Percentiles rank a stretch among this genome's conserved stretches.
Evolutionary conservation across 768 basidiomycete genomes (phyloP).

Genomic region (Phylloporus rhodoxanthus): DNA sequence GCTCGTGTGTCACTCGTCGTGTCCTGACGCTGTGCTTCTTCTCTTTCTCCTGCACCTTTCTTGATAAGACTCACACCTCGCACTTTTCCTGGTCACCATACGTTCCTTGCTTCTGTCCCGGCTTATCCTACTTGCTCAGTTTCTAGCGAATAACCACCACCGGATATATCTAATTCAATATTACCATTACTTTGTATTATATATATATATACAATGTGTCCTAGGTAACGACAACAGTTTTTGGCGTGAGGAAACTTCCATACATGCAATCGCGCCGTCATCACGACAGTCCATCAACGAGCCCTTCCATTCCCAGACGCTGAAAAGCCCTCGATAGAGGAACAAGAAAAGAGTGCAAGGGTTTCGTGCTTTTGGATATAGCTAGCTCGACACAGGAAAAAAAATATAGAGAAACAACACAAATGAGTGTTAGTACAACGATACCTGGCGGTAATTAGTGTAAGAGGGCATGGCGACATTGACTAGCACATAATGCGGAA

Average conservation of each 20-base stretch:
- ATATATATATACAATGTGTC: not conserved
- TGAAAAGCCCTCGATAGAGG: too few species aligned
- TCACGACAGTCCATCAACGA: not conserved
- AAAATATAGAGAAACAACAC: slow-evolving; percentile 1
- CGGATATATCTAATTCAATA: not conserved
- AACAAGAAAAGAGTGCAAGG: not conserved
- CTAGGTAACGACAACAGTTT: not conserved
- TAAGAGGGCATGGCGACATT: slow-evolving; percentile 2
- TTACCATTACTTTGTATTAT: not conserved
- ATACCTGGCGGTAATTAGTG: slow-evolving; percentile 14
- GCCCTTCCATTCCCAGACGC: not conserved
- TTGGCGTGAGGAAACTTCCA: not conserved
- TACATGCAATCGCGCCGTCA: not conserved
- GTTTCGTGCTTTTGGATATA: slow-evolving; percentile 12
- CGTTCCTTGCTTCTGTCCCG: too few species aligned
- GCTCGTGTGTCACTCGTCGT: not conserved
- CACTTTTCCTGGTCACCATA: too few species aligned
- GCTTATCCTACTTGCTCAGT: too few species aligned
- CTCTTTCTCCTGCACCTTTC: not conserved
- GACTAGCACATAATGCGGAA: not conserved
- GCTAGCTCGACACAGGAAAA: slow-evolving; percentile 8
- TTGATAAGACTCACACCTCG: too few species aligned
- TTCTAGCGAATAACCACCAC: not conserved
- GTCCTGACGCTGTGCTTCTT: not conserved
- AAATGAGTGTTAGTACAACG: slow-evolving; percentile 26